Evolutionary conservation across 352 stramenopile species (phyloP).

Genomic region (Globisporangium cystogenes): DNA sequence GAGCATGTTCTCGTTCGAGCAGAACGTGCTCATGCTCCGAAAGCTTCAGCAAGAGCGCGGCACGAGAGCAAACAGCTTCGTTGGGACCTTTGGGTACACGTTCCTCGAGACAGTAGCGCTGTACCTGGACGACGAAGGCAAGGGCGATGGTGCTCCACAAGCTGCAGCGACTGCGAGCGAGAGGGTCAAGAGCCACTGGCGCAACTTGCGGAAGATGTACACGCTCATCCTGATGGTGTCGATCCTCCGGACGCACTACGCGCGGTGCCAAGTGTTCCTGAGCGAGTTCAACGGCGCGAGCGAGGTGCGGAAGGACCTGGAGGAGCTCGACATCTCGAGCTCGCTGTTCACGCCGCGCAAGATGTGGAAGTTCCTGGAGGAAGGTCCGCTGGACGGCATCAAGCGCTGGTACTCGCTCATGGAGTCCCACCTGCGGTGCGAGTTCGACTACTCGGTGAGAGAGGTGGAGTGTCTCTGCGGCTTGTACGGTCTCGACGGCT

Average conservation of each 20-base stretch:
- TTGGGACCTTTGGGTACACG: conserved; percentile 60
- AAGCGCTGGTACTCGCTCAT: conserved; percentile 79
- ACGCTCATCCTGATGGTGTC: conserved; percentile 79
- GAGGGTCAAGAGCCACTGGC: conserved; percentile 23
- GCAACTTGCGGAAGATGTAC: conserved; percentile 80
- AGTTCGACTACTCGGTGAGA: conserved; percentile 79
- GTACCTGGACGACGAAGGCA: conserved; percentile 5
- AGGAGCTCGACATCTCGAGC: conserved; percentile 60
- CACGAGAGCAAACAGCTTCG: conserved; percentile 20
- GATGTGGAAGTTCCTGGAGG: conserved; percentile 58
- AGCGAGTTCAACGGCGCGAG: conserved; percentile 21
- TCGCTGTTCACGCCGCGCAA: conserved; percentile 76
- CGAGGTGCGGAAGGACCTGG: conserved; percentile 17
- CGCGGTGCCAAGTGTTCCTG: conserved; percentile 53
- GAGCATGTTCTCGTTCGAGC: conserved; percentile 56
- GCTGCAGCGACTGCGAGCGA: not conserved
- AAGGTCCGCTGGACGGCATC: conserved; percentile 63
- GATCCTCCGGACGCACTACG: conserved; percentile 68
- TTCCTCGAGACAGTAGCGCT: conserved; percentile 44
- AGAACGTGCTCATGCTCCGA: conserved; percentile 50
- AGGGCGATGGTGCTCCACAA: not conserved
- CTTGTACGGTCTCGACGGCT: conserved; percentile 61
- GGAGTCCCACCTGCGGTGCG: conserved; percentile 71
- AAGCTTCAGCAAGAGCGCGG: conserved; percentile 27
- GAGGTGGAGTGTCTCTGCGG: conserved; percentile 66